Conservation (phyloP, 2,329 filamentous ascomycete genomes). For the Cryphonectria parasitica region DNA sequence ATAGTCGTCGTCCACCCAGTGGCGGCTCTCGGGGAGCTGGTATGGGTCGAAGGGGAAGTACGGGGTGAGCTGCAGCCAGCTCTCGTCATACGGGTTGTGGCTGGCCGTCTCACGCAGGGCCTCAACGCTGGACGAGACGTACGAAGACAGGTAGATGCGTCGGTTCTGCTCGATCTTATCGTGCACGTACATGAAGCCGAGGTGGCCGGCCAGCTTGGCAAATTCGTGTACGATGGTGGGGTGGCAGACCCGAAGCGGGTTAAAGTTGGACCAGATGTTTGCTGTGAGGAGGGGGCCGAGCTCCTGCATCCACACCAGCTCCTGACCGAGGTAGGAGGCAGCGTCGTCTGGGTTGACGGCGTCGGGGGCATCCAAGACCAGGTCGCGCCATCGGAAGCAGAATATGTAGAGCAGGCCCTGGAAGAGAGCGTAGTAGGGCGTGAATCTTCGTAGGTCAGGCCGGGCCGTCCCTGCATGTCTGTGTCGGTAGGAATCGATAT, state of each 20-base stretch:
- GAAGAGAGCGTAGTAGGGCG: conserved; percentile 83
- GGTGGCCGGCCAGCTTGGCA: conserved; percentile 81
- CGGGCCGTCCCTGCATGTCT: conserved; percentile 75
- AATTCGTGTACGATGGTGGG: conserved; percentile 91
- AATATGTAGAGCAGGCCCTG: conserved; percentile 93
- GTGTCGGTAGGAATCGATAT: conserved; percentile 75
- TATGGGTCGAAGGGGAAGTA: conserved; percentile 99
- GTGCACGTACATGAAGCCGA: conserved; percentile 88
- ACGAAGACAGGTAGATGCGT: conserved; percentile 77
- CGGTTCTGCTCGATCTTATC: conserved; percentile 91
- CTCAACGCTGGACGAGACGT: conserved; percentile 60
- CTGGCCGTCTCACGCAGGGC: conserved; percentile 56
- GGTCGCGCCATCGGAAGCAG: conserved; percentile 95
- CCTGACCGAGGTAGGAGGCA: conserved; percentile 65
- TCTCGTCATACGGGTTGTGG: conserved; percentile 66
- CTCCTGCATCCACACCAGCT: conserved; percentile 76
- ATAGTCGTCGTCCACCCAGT: conserved; percentile 87
- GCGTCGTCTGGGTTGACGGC: conserved; percentile 65
- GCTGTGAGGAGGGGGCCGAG: conserved; percentile 74
- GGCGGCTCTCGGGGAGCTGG: conserved; percentile 81
- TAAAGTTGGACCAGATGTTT: conserved; percentile 86
- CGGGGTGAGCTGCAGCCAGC: conserved; percentile 83
- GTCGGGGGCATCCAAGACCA: conserved; percentile 67
- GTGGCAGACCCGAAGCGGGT: conserved; percentile 93
- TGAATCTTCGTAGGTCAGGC: conserved; percentile 83